These are phyloP conservation scores for Fusarium poae DNA, from an alignment of 2,329 filamentous ascomycete genomes.

Conservation along the genomic window DNA sequence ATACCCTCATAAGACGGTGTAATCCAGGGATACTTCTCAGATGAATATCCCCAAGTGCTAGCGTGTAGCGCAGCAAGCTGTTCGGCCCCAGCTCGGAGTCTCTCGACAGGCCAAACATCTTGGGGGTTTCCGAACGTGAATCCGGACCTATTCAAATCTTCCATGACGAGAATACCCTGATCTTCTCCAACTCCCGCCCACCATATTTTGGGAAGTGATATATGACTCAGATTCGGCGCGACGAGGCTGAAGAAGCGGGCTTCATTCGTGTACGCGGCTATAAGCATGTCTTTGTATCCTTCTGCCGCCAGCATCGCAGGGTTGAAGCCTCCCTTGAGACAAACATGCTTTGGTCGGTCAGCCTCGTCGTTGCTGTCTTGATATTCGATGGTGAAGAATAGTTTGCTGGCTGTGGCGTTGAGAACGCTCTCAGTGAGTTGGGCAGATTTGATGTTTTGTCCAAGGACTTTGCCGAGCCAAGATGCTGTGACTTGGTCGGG, in stretches of 20 bases:
- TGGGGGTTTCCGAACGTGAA: conserved; percentile 18
- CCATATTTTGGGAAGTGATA: conserved; percentile 4
- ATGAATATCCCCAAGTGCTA: conserved; percentile 12
- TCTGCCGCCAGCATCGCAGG: conserved; percentile 4
- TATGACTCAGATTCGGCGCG: background rate
- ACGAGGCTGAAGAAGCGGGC: conserved; percentile 15
- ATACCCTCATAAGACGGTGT: conserved; percentile 16
- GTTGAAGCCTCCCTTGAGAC: conserved; percentile 21
- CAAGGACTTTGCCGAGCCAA: conserved; percentile 3
- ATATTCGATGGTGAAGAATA: conserved; percentile 10
- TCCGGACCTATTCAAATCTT: conserved; percentile 10
- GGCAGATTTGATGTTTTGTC: background rate
- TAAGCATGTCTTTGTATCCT: background rate
- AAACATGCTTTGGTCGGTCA: conserved; percentile 3
- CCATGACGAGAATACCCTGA: conserved; percentile 30
- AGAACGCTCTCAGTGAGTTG: background rate
- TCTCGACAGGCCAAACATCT: conserved; percentile 2
- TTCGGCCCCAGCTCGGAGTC: background rate
- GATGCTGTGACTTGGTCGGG: background rate
- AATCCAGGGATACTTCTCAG: conserved; percentile 11
- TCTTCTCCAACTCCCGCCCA: background rate
- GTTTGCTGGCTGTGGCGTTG: conserved; percentile 12
- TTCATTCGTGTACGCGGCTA: conserved; percentile 11
- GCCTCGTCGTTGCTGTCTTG: background rate
- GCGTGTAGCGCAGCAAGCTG: conserved; percentile 28